Evolutionary conservation across 2,329 filamentous ascomycete genomes (phyloP).

Genomic region (Claviceps paspali): DNA sequence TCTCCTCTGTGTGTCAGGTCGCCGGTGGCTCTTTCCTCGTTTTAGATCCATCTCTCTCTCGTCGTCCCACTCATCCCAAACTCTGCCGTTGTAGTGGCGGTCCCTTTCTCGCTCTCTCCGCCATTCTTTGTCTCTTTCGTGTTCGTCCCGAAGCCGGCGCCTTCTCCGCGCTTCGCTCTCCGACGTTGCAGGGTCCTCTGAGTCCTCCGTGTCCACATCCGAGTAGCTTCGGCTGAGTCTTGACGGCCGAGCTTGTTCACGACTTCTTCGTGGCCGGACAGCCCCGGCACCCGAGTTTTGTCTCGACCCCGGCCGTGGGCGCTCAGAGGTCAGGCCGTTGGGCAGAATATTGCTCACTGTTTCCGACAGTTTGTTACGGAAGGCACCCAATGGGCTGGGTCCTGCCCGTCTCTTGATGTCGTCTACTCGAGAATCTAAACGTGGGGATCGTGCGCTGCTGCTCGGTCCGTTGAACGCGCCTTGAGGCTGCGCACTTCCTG

Average conservation of each 20-base stretch:
- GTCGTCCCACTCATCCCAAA: constrained; percentile 18
- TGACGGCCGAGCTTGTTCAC: constrained; percentile 25
- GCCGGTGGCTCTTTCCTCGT: constrained; percentile 20
- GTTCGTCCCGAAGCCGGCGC: constrained; percentile 10
- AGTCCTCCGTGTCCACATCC: constrained; percentile 21
- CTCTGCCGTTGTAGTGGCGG: constrained; percentile 18
- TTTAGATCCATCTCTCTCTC: constrained; percentile 16
- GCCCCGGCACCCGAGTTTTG: constrained; percentile 17
- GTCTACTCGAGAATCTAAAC: constrained; percentile 19
- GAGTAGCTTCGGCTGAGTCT: constrained; percentile 27
- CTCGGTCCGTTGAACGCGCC: constrained; percentile 11
- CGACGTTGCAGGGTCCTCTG: constrained; percentile 19
- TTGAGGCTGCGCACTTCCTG: constrained; percentile 14
- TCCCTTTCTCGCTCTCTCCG: constrained; percentile 22
- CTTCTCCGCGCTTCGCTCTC: constrained; percentile 18
- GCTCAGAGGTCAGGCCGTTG: constrained; percentile 18
- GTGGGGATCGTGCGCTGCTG: constrained; percentile 16
- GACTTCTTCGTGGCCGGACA: constrained; percentile 20
- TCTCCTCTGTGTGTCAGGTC: constrained; percentile 26
- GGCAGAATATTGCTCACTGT: constrained; percentile 29
- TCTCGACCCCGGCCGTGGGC: constrained; percentile 22
- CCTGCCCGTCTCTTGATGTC: constrained; percentile 21
- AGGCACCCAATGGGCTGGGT: constrained; percentile 21
- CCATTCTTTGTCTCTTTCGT: constrained; percentile 14
- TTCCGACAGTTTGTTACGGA: constrained; percentile 29